A percentile compares a stretch with the other conserved stretches of the same genome.
These are phyloP conservation scores for Opeltia flavorubescens DNA, from an alignment of 495 filamentous ascomycete species.

Conservation along the genomic window DNA sequence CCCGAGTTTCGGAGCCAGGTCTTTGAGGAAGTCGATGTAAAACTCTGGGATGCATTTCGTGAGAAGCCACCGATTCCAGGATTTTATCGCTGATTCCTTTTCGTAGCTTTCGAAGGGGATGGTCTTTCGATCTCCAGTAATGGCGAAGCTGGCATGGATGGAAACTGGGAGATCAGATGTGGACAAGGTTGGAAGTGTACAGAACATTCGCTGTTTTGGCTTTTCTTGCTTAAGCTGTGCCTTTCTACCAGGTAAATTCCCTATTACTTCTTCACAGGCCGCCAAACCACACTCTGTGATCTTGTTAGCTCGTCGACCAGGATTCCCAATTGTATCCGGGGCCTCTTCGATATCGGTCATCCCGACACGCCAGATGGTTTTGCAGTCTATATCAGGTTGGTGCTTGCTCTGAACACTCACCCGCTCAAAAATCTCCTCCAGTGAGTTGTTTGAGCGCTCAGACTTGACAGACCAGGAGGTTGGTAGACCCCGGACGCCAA, in stretches of 20 bases:
- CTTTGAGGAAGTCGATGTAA: slow-evolving; percentile 21
- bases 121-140: slow-evolving; percentile 24
- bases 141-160: slow-evolving; percentile 18
- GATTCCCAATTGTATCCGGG: slow-evolving; percentile 8
- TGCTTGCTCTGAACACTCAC: slow-evolving; percentile 6
- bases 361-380: slow-evolving; percentile 19
- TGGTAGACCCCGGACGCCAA: slow-evolving; percentile 7
- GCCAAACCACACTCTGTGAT: slow-evolving; percentile 25
- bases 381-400: slow-evolving; percentile 2
- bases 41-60: slow-evolving; percentile 17
- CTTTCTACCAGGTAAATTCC: slow-evolving; percentile 3
- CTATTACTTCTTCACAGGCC: slow-evolving; percentile 6
- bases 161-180: slow-evolving; percentile 20
- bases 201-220: slow-evolving; percentile 17
- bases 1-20: slow-evolving; percentile 14
- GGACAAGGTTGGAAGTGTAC: slow-evolving; percentile 19
- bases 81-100: slow-evolving; percentile 2
- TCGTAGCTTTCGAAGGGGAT: slow-evolving; percentile 17
- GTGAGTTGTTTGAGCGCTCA: slow-evolving; percentile 3
- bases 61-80: slow-evolving; percentile 30
- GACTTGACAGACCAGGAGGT: slow-evolving; percentile 12
- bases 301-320: slow-evolving; percentile 16
- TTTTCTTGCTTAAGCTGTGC: not conserved
- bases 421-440: slow-evolving; percentile 5
- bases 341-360: slow-evolving; percentile 9